Evolutionary conservation across 164 flowering plant genomes (phyloP).

Genomic region (Protea cynaroides): DNA sequence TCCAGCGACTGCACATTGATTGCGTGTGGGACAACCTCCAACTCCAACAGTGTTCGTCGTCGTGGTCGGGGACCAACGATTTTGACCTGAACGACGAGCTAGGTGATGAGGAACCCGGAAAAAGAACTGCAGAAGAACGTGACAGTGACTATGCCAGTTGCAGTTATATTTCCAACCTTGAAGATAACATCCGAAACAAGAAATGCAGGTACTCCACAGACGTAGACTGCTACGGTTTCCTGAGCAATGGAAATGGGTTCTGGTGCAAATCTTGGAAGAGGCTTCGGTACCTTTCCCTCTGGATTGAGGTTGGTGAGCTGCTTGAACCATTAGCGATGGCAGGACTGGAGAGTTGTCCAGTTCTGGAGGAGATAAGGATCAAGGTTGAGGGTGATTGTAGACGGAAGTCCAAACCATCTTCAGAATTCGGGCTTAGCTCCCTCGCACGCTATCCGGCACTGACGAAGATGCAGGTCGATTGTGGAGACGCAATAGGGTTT

Average conservation of each 20-base stretch:
- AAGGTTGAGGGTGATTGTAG: conserved; percentile 92
- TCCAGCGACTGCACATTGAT: conserved; percentile 68
- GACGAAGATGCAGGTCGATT: conserved; percentile 72
- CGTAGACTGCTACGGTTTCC: neutral
- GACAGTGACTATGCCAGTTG: neutral
- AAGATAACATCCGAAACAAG: conserved; percentile 27
- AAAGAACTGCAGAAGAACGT: neutral
- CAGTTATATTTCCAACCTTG: neutral
- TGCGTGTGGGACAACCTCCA: conserved; percentile 52
- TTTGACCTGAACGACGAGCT: conserved; percentile 31
- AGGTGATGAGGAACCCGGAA: conserved; percentile 1
- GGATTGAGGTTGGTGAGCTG: conserved; percentile 80
- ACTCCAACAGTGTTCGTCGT: conserved; percentile 5
- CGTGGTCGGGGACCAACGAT: too few species aligned
- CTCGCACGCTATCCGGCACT: conserved; percentile 48
- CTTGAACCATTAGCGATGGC: conserved; percentile 43
- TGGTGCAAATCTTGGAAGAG: conserved; percentile 43
- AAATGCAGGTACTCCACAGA: conserved; percentile 26
- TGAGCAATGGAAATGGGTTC: conserved; percentile 35
- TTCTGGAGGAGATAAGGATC: conserved; percentile 61
- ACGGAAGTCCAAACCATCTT: conserved; percentile 37
- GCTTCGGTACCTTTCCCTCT: conserved; percentile 55
- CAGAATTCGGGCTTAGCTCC: conserved; percentile 54
- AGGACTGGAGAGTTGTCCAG: conserved; percentile 79
- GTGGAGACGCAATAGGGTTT: conserved; percentile 69